A percentile compares a stretch with the other conserved stretches of the same genome.
These are phyloP conservation scores for Apiotrichum veenhuisii DNA, from an alignment of 1,284 basidiomycete species.

Conservation along the genomic window DNA sequence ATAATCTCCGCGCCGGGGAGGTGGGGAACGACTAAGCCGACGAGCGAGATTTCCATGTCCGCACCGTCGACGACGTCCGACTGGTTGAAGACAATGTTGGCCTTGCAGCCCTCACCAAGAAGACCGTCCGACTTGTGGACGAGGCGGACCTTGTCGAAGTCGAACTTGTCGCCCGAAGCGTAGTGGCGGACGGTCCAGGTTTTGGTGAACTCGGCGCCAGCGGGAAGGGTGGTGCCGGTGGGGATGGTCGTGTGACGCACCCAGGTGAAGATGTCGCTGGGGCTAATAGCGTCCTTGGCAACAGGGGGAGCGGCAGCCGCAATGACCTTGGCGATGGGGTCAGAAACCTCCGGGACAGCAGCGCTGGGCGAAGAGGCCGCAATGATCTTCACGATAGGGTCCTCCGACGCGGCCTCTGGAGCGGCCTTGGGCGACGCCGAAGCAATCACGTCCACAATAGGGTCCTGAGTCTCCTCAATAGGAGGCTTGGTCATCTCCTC, in stretches of 20 bases:
- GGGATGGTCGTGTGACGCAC: constrained; percentile 43
- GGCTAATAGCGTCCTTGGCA: constrained; percentile 23
- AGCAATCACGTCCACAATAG: constrained; percentile 8
- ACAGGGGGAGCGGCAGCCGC: not conserved
- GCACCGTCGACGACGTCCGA: constrained; percentile 33
- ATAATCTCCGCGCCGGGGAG: constrained; percentile 33
- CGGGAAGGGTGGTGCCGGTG: constrained; percentile 34
- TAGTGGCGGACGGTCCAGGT: constrained; percentile 44
- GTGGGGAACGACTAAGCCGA: constrained; percentile 37
- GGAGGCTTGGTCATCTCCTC: not conserved
- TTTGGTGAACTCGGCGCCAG: constrained; percentile 46
- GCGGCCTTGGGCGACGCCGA: not conserved
- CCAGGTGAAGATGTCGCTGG: constrained; percentile 42
- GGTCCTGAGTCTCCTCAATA: not conserved
- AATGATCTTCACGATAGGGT: constrained; percentile 12
- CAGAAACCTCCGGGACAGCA: constrained; percentile 21
- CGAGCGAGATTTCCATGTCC: constrained; percentile 34
- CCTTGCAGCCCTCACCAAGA: constrained; percentile 24
- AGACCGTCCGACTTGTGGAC: constrained; percentile 25
- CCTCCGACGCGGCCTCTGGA: not conserved
- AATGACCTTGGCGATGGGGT: constrained; percentile 27
- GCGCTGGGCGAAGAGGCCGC: not conserved
- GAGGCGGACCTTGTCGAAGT: constrained; percentile 32
- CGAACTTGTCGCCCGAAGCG: constrained; percentile 36
- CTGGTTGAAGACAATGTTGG: constrained; percentile 12